These are phyloP conservation scores for Debaryomyces singareniensis DNA, from an alignment of 1,139 yeast genomes.

Conservation along the genomic window DNA sequence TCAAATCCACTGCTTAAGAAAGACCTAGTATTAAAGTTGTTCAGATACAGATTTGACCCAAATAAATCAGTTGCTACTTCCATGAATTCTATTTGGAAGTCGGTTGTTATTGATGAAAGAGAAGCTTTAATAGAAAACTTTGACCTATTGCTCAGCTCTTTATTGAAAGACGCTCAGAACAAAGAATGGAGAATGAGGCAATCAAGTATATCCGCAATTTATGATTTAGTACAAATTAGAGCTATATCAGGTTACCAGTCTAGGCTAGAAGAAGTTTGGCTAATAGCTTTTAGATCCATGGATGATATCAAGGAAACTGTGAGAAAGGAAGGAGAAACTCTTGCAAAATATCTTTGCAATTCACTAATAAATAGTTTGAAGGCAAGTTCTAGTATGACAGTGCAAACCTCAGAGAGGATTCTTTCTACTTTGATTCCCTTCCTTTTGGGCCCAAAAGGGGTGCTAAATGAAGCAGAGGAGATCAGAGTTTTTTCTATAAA, in stretches of 20 bases:
- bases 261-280: constrained; percentile 68
- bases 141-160: constrained; percentile 55
- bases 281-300: constrained; percentile 79
- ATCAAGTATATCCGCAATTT: constrained; percentile 73
- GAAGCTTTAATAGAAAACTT: constrained; percentile 50
- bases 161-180: constrained; percentile 65
- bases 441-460: constrained; percentile 70
- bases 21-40: constrained; percentile 73
- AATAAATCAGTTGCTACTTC: constrained; percentile 65
- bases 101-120: constrained; percentile 58
- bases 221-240: constrained; percentile 61
- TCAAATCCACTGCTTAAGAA: constrained; percentile 49
- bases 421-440: constrained; percentile 68
- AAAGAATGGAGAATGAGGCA: constrained; percentile 94
- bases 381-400: constrained; percentile 11
- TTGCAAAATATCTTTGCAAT: constrained; percentile 64
- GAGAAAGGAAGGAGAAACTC: constrained; percentile 66
- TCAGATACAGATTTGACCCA: constrained; percentile 83
- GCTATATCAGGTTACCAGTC: constrained; percentile 49
- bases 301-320: constrained; percentile 96
- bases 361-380: constrained; percentile 56
- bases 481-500: constrained; percentile 70
- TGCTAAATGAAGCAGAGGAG: constrained; percentile 82
- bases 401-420: constrained; percentile 38
- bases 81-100: constrained; percentile 86